Percentiles rank a stretch among this genome's conserved stretches.
Conservation (phyloP, 2,329 filamentous ascomycete genomes). For the Stachybotrys elegans region DNA sequence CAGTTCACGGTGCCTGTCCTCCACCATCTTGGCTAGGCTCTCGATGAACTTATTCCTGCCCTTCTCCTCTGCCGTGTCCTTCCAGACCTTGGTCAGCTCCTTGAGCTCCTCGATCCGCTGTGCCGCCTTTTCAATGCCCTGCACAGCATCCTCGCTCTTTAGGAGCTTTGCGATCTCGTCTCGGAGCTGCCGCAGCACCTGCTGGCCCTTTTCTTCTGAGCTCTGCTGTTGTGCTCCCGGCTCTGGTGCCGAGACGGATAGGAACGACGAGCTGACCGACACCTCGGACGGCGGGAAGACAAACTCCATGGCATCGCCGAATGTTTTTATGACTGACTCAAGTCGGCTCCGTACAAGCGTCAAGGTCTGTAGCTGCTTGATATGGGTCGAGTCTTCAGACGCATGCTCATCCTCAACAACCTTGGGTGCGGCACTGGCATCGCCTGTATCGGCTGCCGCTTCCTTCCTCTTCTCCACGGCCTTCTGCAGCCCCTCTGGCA, state of each 20-base stretch:
- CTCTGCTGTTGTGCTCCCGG: slow-evolving; percentile 57
- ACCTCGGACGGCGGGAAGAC: slow-evolving; percentile 83
- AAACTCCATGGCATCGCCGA: slow-evolving; percentile 95
- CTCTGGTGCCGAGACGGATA: slow-evolving; percentile 85
- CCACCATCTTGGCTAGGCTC: slow-evolving; percentile 71
- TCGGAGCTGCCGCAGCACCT: slow-evolving; percentile 65
- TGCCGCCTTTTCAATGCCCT: slow-evolving; percentile 69
- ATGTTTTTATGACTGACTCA: slow-evolving; percentile 83
- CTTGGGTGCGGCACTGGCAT: slow-evolving; percentile 9
- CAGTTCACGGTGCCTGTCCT: slow-evolving; percentile 61
- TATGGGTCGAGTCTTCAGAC: slow-evolving; percentile 56
- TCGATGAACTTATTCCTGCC: slow-evolving; percentile 79
- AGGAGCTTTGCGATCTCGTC: slow-evolving; percentile 69
- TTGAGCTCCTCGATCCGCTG: slow-evolving; percentile 72
- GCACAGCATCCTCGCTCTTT: slow-evolving; percentile 51
- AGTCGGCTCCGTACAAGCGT: slow-evolving; percentile 78
- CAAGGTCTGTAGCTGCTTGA: slow-evolving; percentile 75
- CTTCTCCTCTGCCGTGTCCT: slow-evolving; percentile 92
- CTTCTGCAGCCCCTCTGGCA: slow-evolving; percentile 46
- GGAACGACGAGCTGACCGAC: slow-evolving; percentile 77
- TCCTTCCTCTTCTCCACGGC: slow-evolving; percentile 18
- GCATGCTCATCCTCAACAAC: slow-evolving; percentile 6
- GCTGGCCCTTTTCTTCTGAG: slow-evolving; percentile 81
- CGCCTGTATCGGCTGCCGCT: slow-evolving; percentile 7
- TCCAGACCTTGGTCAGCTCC: slow-evolving; percentile 77